Conservation (phyloP, 2,329 filamentous ascomycete genomes). For the Trichoderma sp. region DNA sequence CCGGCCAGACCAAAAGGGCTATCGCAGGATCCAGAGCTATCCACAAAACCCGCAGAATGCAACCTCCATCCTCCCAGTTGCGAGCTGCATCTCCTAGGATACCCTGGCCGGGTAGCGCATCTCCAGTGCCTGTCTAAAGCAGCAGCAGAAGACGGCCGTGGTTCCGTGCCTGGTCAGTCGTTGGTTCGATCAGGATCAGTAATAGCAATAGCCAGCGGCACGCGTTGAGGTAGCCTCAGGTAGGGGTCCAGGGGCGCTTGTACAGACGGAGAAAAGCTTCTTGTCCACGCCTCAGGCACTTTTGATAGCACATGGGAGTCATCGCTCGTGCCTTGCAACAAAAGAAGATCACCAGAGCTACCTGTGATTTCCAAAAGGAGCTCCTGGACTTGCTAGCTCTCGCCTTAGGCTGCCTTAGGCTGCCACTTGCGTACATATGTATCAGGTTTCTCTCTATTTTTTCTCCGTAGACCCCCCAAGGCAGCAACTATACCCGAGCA, state of each 20-base stretch:
- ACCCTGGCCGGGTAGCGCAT: constrained; percentile 11
- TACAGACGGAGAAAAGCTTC: background rate
- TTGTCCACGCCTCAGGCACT: background rate
- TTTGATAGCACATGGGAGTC: background rate
- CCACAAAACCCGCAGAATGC: constrained; percentile 4
- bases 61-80: background rate
- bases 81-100: constrained; percentile 9
- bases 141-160: background rate
- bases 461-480: background rate
- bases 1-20: background rate
- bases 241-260: constrained; percentile 4
- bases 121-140: background rate
- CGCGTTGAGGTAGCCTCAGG: background rate
- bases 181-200: constrained; percentile 4
- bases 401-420: background rate
- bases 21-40: constrained; percentile 12
- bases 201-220: background rate
- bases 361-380: background rate
- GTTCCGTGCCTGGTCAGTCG: background rate
- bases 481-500: background rate
- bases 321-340: background rate
- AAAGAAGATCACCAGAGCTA: background rate
- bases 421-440: background rate
- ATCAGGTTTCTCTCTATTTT: background rate
- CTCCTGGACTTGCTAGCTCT: background rate